Evolutionary conservation across 2,329 filamentous ascomycete genomes (phyloP).

Genomic region (Thermothelomyces thermophilus): DNA sequence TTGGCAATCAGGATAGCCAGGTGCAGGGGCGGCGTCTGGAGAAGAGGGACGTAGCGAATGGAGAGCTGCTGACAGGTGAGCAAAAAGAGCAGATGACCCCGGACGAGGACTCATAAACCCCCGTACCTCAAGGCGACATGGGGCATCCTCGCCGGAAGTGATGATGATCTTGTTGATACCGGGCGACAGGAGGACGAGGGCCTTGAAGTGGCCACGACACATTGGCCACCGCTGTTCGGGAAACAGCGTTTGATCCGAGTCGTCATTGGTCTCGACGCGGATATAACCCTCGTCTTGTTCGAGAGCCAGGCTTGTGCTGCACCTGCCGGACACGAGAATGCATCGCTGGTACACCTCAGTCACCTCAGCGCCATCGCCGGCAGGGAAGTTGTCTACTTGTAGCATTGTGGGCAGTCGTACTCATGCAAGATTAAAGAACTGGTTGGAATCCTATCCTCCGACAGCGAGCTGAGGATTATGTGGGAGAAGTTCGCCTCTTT

Average conservation of each 20-base stretch:
- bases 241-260: slow-evolving; percentile 6
- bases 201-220: slow-evolving; percentile 20
- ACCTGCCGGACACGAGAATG: slow-evolving; percentile 13
- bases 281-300: slow-evolving; percentile 3
- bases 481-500: background rate
- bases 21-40: slow-evolving; percentile 57
- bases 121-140: slow-evolving; percentile 3
- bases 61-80: slow-evolving; percentile 6
- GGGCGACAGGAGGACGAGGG: slow-evolving; percentile 18
- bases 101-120: background rate
- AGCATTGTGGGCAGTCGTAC: slow-evolving; percentile 4
- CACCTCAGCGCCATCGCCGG: slow-evolving; percentile 3
- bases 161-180: slow-evolving; percentile 14
- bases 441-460: background rate
- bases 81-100: background rate
- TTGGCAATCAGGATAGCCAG: slow-evolving; percentile 63
- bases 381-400: slow-evolving; percentile 9
- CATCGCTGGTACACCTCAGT: slow-evolving; percentile 17
- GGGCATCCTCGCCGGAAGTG: background rate
- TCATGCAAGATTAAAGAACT: background rate
- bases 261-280: background rate
- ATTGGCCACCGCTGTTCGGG: slow-evolving; percentile 20
- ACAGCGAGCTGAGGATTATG: background rate
- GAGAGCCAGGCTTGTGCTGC: background rate
- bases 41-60: slow-evolving; percentile 48